Evolutionary conservation across 352 stramenopile genomes (phyloP), one percentile per base, ranked within the genome.

Genomic region (Pythium dissotocum): DNA sequence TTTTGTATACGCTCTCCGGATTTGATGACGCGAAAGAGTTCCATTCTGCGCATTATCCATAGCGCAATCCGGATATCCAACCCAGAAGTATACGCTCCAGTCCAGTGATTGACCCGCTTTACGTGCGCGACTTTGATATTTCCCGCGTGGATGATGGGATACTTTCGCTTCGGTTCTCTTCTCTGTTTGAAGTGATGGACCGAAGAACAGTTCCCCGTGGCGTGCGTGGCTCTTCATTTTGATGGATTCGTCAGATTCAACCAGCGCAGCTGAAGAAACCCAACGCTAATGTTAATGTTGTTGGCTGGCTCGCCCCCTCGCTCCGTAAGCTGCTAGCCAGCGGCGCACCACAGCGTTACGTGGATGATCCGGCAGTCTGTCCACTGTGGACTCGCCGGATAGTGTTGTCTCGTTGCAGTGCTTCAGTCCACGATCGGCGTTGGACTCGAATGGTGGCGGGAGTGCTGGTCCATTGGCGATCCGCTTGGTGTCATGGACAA

Each of bases 271-370:
- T 44, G 38, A 44, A 44, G 38, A 18, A 44, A 44, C 38, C 38
- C 38, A 44, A 14, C 13, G 38, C 35, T 40, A 40, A 4, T 6
- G 38, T 14, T n/a, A 18, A 6, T 44, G 16, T 28, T 32, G 48
- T 16, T 55, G 48, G 38, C 38, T 44, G 38, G 10, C 12, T 44
- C 38, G 38, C 38, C 38, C 10, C 13, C 38, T 55, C 48, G 48
- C 48, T 55, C 21, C 16, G 38, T 42, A 32, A 26, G 38, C 38
- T 49, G 21, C 57, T 16, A 36, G 24, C 57, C 57, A 63, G 14
- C 57, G 36, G n/a, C 38, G 1, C 13, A 63, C 38, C 7, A 63
- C 9, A 14, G 38, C 21, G 28, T 63, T 63, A 24, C 21, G 18
- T 38, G 38, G 57, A 28, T 63, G 35, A 12, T 36, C 38, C 21